A percentile compares a stretch with the other conserved stretches of the same genome.
These are phyloP conservation scores for Bjerkandera adusta DNA, from an alignment of 1,284 basidiomycete genomes.

Conservation along the genomic window DNA sequence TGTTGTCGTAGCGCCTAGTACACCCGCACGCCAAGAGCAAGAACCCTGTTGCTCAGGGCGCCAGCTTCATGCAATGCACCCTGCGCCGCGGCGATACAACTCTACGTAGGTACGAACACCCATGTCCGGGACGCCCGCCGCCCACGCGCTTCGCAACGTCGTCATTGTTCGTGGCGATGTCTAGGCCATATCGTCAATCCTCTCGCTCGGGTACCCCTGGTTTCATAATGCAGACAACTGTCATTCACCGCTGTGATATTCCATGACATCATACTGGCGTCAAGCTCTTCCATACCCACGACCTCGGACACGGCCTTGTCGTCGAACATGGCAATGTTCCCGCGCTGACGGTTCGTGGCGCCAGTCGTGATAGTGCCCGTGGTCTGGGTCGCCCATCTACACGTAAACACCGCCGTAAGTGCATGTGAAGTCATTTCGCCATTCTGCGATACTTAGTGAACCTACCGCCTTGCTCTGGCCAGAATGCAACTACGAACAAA, in stretches of 20 bases:
- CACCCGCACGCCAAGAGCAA: too few species aligned
- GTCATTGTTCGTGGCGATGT: background rate
- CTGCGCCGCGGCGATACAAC: background rate
- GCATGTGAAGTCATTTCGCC: background rate
- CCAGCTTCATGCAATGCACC: background rate
- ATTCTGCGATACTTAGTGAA: background rate
- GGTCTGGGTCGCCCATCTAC: background rate
- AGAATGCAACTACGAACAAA: background rate
- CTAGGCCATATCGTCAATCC: too few species aligned
- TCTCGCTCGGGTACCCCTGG: too few species aligned
- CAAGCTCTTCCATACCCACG: background rate
- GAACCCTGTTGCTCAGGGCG: too few species aligned
- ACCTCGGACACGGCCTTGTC: conserved; percentile 3
- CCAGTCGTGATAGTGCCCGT: background rate
- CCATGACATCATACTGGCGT: conserved; percentile 4
- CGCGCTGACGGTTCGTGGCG: background rate
- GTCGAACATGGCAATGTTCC: background rate
- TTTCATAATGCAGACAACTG: background rate
- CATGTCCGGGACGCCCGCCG: background rate
- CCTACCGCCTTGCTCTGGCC: background rate
- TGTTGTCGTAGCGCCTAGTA: too few species aligned
- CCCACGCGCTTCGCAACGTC: background rate
- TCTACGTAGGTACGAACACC: background rate
- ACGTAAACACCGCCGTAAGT: background rate
- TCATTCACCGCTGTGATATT: background rate